phyloP scores from a whole-genome alignment of 2,329 filamentous ascomycete genomes.

The Alternaria burnsii region DNA sequence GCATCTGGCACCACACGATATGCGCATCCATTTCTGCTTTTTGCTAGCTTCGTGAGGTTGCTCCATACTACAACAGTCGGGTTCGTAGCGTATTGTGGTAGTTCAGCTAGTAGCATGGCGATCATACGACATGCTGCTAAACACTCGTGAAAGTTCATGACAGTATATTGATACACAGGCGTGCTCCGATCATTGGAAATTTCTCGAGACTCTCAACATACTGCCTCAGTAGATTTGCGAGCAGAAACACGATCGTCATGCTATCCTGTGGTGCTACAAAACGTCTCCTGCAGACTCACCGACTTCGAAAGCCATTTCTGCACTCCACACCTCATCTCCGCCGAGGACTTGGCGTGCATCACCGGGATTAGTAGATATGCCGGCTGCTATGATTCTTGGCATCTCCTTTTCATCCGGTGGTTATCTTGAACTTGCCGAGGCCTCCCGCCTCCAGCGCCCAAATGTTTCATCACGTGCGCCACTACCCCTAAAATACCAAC shows the following conservation, averaged over 20 bases:
- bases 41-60: no score
- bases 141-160: no score
- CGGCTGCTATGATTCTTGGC: conserved; percentile 12
- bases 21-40: no score
- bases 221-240: no score
- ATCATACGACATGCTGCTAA: no score
- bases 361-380: conserved; percentile 10
- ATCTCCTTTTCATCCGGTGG: conserved; percentile 11
- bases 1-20: background rate
- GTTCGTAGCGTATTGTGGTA: no score
- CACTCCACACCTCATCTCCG: conserved; percentile 14
- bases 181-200: no score
- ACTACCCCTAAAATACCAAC: background rate
- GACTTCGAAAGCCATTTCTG: conserved; percentile 10
- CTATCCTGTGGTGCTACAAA: background rate
- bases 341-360: conserved; percentile 8
- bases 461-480: conserved; percentile 10
- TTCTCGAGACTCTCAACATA: no score
- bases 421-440: conserved; percentile 13
- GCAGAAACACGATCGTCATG: background rate
- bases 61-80: no score
- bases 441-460: conserved; percentile 2
- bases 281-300: conserved; percentile 3
- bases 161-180: no score
- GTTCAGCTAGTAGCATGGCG: no score